Base-by-base conservation (phyloP, 345 rosid genomes). In the Alliaria petiolata region DNA sequence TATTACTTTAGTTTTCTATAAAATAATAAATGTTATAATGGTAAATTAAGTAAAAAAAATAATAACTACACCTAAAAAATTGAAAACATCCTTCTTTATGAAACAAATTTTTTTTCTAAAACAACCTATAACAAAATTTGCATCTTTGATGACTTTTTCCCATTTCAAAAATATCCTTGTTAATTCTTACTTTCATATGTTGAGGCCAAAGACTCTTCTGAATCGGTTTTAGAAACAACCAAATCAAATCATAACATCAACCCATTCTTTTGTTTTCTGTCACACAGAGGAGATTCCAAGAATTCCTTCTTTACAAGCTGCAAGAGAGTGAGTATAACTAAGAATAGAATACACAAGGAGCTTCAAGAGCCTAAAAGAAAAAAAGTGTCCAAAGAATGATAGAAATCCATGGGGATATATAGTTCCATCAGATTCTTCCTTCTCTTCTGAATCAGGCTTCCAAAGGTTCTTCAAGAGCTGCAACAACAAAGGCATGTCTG, bases 391-490 rank as follows among this genome's bases (percentile, higher is more conserved):
- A 67, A 59, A 67, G 49, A 74, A 67, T 74, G 61, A 26, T 19
- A 6, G 3, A 36, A 50, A 55, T 28, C 25, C 51, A 56, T 45
- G 65, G 35, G 56, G 35, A 8, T 55, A 62, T 34, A 3, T 15
- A 1, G 19, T n/a, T n/a, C n/a, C n/a, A 47, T 57, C 54, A 57
- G 30, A 38, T 15, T 74, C 62, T 66, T 66, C 67, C 62, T 66
- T 66, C 67, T 4, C 39, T 30, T 50, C 39, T 40, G 33, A n/a
- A 78, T 88, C 70, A 92, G 38, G 95, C 96, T 22, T 89, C 82
- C 83, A 92, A 59, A 5, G 95, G 91, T 70, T 90, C 96, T 84
- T 87, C 93, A 85, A 85, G 44, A 76, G 81, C 98, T 92, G 91
- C 78, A 67, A 13, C 44, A 35, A 43, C 34, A 35, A 33, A 62